Percentiles rank a stretch among this genome's conserved stretches.
phyloP scores from a whole-genome alignment of 2,329 filamentous ascomycete species.

The Tolypocladium ophioglossoides region DNA sequence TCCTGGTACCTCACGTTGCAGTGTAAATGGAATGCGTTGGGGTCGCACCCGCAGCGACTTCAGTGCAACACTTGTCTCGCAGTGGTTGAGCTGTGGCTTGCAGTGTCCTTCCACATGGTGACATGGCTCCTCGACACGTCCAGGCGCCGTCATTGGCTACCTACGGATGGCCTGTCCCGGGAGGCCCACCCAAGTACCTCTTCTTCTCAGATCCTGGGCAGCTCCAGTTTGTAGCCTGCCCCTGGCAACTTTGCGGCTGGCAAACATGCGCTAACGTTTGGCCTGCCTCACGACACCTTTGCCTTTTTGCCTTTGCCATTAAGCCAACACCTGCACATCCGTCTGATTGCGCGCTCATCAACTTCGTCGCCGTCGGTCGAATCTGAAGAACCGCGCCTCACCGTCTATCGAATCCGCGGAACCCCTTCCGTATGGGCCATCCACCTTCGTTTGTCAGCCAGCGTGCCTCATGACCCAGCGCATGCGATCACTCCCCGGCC shows the following conservation, averaged over 20 bases:
- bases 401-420: neutral
- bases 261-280: neutral
- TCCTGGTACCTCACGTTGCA: too few relatives aligned
- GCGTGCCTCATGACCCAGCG: slow-evolving; percentile 12
- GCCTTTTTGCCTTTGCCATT: neutral
- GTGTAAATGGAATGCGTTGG: neutral
- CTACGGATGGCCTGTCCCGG: neutral
- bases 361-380: neutral
- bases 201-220: neutral
- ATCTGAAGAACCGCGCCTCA: neutral
- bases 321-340: neutral
- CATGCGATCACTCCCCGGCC: slow-evolving; percentile 7
- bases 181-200: neutral
- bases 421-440: neutral
- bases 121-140: neutral
- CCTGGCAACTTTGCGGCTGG: neutral
- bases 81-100: neutral
- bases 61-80: neutral
- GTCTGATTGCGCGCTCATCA: neutral
- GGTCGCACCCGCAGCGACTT: neutral
- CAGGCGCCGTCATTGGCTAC: neutral
- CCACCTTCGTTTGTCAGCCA: neutral
- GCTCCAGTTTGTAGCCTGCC: neutral
- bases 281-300: neutral
- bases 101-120: neutral